Conservation (phyloP, 192 early-diverging fungal species). For the Chytriomyces confervae region DNA sequence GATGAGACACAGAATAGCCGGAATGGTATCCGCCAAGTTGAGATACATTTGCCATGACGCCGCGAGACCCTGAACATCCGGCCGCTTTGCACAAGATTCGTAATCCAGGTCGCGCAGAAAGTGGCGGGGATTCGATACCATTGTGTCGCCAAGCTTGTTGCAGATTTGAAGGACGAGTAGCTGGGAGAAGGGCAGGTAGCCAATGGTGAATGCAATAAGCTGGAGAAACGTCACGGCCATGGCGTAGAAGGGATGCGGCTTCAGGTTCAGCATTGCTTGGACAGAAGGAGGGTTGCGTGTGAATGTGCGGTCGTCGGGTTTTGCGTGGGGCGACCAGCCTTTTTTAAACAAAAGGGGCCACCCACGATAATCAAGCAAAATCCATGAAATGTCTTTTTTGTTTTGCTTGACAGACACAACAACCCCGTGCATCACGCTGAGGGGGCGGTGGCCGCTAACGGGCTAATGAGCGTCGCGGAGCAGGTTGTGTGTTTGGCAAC, state of each 20-base stretch:
- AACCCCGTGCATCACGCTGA: no score
- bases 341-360: neutral
- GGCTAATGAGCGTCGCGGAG: no score
- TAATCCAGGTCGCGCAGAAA: constrained; percentile 1
- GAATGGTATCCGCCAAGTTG: neutral
- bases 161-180: constrained; percentile 9
- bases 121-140: neutral
- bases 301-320: neutral
- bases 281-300: neutral
- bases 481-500: no score
- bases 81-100: constrained; percentile 22
- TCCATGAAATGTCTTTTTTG: no score
- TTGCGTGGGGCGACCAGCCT: neutral
- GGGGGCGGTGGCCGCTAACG: no score
- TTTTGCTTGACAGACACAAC: no score
- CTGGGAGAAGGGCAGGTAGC: constrained; percentile 11
- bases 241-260: neutral
- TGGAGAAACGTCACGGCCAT: neutral
- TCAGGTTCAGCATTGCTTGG: neutral
- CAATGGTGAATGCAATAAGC: neutral
- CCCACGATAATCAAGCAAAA: no score
- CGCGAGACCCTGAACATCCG: constrained; percentile 2
- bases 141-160: neutral
- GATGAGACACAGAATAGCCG: neutral
- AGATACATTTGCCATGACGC: neutral